Base-by-base conservation (phyloP, 352 stramenopile genomes). In the Phytophthora crassamura region DNA sequence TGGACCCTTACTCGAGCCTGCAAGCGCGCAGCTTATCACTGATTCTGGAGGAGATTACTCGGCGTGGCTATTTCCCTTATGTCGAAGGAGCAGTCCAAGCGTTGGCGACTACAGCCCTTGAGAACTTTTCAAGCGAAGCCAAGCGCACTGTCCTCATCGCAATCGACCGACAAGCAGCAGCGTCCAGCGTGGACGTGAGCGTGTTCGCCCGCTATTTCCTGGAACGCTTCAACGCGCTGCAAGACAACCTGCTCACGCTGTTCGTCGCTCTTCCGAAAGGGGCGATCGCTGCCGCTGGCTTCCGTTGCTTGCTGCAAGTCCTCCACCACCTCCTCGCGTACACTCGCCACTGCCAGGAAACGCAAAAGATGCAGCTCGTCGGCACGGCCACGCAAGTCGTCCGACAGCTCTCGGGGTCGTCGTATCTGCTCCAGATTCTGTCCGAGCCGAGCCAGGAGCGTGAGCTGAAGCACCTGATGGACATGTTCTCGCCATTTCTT, bases 291-390 rank as follows among this genome's bases (percentile, higher is more conserved):
- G 49, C 56, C 14, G 54, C 57, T 10, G 77, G 71, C 25, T 93
- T 93, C 51, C 72, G 70, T 20, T 78, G 68, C 42, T 59, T 93
- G 22, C 75, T 93, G 58, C 78, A 88, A 58, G 48, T 90, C 22
- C 68, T 92, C 4, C 76, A 90, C 46, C 78, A 80, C n/a, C 60
- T 92, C 7, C 76, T 92, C 18, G 77, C 72, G 34, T 92, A 86
- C 38, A 48, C 82, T 50, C 76, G 66, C 40, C 69, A 77, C 28
- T 88, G 80, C 20, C 55, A 77, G 22, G 67, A 80, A 20, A 48
- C 45, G 15, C 34, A 74, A n/a, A 82, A 75, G 59, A 75, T 59
- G 20, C 53, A 77, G 8, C 57, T 82, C 12, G 50, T 84, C 2
- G 28, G 69, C 18, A 72, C 78, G 14, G 78, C 82, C 3, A 77